Percentiles rank a stretch among this genome's conserved stretches.
Evolutionary conservation across 2,329 filamentous ascomycete genomes (phyloP).

Genomic region (Sphaerulina musiva): DNA sequence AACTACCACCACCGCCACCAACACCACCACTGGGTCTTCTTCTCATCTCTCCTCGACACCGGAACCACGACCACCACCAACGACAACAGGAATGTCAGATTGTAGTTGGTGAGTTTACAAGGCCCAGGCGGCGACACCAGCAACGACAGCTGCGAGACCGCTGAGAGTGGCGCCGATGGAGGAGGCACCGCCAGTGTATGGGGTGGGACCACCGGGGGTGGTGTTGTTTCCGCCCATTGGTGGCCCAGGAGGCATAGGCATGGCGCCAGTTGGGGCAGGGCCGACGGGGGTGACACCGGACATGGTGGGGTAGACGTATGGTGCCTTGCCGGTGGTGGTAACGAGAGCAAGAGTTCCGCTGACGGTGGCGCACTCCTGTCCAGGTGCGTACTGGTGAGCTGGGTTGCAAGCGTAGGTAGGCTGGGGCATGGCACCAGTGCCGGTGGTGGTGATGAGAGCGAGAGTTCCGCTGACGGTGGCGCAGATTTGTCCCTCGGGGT

Average conservation of each 20-base stretch:
- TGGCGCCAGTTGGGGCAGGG: too few species aligned
- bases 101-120: neutral
- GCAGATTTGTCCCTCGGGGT: neutral
- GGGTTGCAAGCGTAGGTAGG: neutral
- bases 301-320: neutral
- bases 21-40: neutral
- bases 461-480: neutral
- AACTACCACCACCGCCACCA: neutral
- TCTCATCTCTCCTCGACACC: too few species aligned
- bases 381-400: neutral
- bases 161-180: conserved; percentile 5
- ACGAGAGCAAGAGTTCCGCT: neutral
- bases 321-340: neutral
- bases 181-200: conserved; percentile 9
- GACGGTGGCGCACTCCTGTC: neutral
- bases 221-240: neutral
- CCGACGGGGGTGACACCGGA: too few species aligned
- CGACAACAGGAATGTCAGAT: too few species aligned
- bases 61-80: too few species aligned
- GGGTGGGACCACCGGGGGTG: neutral
- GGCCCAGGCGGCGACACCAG: conserved; percentile 8
- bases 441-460: neutral
- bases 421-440: neutral
- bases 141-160: conserved; percentile 8
- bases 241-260: neutral